Conservation (phyloP, 2,329 filamentous ascomycete species). For the Akanthomyces muscarius region DNA sequence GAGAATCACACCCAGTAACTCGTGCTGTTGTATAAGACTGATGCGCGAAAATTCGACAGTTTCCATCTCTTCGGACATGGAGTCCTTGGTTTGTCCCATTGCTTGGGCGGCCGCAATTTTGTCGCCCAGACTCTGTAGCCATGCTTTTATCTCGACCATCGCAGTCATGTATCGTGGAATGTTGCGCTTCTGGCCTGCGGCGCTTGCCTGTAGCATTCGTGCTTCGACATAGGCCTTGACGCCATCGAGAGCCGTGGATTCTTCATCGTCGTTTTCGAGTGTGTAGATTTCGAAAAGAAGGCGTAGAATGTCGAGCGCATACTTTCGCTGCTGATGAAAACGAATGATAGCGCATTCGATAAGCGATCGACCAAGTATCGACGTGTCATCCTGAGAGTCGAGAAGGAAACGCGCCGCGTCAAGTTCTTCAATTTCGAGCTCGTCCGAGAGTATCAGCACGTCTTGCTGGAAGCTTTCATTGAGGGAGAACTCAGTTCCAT, state of each 20-base stretch:
- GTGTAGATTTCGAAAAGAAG: constrained; percentile 67
- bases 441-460: constrained; percentile 76
- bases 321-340: constrained; percentile 82
- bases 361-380: constrained; percentile 65
- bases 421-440: constrained; percentile 84
- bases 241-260: constrained; percentile 32
- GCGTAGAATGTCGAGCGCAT: constrained; percentile 77
- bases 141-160: constrained; percentile 72
- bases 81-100: constrained; percentile 59
- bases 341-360: constrained; percentile 77
- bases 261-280: constrained; percentile 55
- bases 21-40: constrained; percentile 84
- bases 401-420: constrained; percentile 75
- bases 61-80: constrained; percentile 62
- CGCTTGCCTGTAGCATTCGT: constrained; percentile 29
- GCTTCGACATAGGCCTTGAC: constrained; percentile 34
- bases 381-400: constrained; percentile 65
- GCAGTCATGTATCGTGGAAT: constrained; percentile 70
- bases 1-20: constrained; percentile 77
- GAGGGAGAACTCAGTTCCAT: constrained; percentile 70
- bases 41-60: constrained; percentile 74
- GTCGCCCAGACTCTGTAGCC: constrained; percentile 72
- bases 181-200: constrained; percentile 53
- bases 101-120: constrained; percentile 71
- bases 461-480: constrained; percentile 86